These are phyloP conservation scores for Thamnidium elegans DNA, from an alignment of 192 early-diverging fungal genomes.

Conservation along the genomic window DNA sequence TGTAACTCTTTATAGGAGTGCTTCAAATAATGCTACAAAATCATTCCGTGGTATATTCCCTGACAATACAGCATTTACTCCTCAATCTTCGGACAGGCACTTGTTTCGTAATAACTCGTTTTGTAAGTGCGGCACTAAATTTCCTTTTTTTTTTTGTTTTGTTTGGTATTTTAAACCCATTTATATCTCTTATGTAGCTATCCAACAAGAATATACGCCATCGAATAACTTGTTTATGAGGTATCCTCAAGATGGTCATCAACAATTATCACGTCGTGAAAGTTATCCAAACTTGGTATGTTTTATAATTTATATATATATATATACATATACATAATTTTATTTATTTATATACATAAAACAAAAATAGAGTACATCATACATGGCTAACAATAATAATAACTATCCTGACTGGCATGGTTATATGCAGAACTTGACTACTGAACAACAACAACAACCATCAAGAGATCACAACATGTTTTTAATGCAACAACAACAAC, in stretches of 20 bases:
- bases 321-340: no score
- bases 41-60: constrained; percentile 15
- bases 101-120: constrained; percentile 6
- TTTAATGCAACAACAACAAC: constrained; percentile 25
- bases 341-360: neutral
- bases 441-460: neutral
- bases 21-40: constrained; percentile 1
- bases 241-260: neutral
- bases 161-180: no score
- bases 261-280: constrained; percentile 15
- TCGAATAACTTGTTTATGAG: constrained; percentile 8
- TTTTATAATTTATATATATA: neutral
- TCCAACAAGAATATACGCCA: no score
- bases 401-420: constrained; percentile 16
- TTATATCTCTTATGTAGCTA: no score
- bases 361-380: constrained; percentile 7
- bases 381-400: constrained; percentile 8
- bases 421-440: constrained; percentile 12
- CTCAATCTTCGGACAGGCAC: constrained; percentile 6
- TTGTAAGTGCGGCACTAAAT: no score
- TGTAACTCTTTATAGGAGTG: neutral
- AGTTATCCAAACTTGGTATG: constrained; percentile 13
- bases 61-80: constrained; percentile 14
- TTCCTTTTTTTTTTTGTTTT: no score
- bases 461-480: constrained; percentile 16